A percentile compares a stretch with the other conserved stretches of the same genome.
Evolutionary conservation across 106 monocot species (phyloP).

Genomic region (Platanthera guangdongensis): DNA sequence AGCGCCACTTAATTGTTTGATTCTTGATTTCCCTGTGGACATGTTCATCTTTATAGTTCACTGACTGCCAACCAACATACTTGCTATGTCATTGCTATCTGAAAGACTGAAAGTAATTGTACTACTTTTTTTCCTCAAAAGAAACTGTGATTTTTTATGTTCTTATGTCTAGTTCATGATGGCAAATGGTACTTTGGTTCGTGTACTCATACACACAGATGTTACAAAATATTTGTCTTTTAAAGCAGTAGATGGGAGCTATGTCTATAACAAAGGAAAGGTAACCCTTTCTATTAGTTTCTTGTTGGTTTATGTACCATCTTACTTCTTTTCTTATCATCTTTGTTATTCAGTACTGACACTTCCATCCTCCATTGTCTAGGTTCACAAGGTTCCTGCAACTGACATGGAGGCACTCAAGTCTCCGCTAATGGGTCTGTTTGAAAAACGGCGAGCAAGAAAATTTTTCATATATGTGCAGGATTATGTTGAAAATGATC

Average conservation of each 20-base stretch:
- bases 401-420: constrained; percentile 58
- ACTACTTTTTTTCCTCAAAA: neutral
- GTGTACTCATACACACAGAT: constrained; percentile 90
- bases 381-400: constrained; percentile 62
- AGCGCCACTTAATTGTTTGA: neutral
- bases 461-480: constrained; percentile 59
- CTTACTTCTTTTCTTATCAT: neutral
- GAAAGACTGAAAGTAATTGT: neutral
- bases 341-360: neutral
- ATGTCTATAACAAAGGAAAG: constrained; percentile 92
- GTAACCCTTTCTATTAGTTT: constrained; percentile 22
- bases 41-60: neutral
- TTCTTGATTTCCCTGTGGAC: neutral
- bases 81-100: neutral
- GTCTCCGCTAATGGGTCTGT: constrained; percentile 58
- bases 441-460: constrained; percentile 51
- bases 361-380: constrained; percentile 2
- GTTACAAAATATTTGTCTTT: constrained; percentile 92
- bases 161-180: constrained; percentile 74
- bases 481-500: constrained; percentile 47
- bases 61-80: neutral
- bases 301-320: neutral
- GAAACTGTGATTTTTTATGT: neutral
- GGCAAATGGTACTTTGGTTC: constrained; percentile 92
- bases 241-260: constrained; percentile 96